These are phyloP conservation scores for Ceriops decandra DNA, from an alignment of 345 rosid species.

Conservation along the genomic window DNA sequence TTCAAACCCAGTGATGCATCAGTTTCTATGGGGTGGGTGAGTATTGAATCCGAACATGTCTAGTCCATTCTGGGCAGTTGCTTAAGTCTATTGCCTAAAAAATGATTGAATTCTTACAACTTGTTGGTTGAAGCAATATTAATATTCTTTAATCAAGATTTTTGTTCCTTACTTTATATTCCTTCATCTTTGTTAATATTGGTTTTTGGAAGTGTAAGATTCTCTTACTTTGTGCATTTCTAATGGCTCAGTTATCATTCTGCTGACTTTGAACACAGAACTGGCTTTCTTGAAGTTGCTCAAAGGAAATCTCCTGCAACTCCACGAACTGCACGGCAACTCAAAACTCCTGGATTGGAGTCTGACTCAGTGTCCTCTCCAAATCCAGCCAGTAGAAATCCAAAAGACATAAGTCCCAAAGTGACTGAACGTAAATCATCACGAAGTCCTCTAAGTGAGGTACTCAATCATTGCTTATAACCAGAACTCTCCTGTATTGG, in stretches of 20 bases:
- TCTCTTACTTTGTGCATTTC: background rate
- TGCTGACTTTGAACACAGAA: conserved; percentile 34
- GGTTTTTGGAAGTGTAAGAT: background rate
- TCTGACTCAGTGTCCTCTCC: conserved; percentile 52
- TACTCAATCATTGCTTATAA: conserved; percentile 24
- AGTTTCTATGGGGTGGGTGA: conserved; percentile 18
- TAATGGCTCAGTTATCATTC: conserved; percentile 12
- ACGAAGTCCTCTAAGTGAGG: conserved; percentile 65
- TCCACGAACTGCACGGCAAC: conserved; percentile 61
- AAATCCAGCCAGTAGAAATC: conserved; percentile 45
- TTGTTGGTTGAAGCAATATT: background rate
- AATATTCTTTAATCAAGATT: conserved; percentile 4
- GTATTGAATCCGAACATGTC: conserved; percentile 14
- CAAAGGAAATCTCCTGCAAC: conserved; percentile 68
- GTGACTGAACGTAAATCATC: conserved; percentile 72
- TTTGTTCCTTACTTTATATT: background rate
- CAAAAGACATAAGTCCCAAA: conserved; percentile 70
- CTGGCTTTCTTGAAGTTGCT: conserved; percentile 55
- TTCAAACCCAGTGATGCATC: conserved; percentile 19
- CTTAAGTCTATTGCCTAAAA: background rate
- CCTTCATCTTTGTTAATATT: background rate
- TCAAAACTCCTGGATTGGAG: conserved; percentile 48
- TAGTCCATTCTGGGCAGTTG: conserved; percentile 18
- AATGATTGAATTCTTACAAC: background rate
- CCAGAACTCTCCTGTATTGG: conserved; percentile 1